Base-by-base conservation (phyloP, 179 eudicot species). In the Vitellaria paradoxa region DNA sequence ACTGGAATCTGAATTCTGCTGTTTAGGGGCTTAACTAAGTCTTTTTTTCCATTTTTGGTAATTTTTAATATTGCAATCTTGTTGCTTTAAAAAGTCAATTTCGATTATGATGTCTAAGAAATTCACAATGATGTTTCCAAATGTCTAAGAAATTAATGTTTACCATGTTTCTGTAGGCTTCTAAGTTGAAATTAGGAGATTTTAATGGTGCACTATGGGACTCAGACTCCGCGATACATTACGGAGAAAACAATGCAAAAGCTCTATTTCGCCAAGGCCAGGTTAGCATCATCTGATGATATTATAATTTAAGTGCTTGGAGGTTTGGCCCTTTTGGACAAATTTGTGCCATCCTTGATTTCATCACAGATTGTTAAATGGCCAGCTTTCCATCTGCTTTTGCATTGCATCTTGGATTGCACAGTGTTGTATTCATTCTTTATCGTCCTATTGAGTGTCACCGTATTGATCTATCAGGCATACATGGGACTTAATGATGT, bases 201-300 rank as follows among this genome's bases (percentile, higher is more conserved):
- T 15, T 86, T 46, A 82, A 90, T 76, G 98, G 98, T 53, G 98
- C 97, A 65, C 80, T 94, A 67, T 68, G 83, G 66, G 98, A 94
- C 84, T 85, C 93, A 57, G 98, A 91, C 23, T 93, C 90, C 76
- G 98, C 98, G 6, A 81, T 91, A 84, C 95, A 95, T 62, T 97
- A 94, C 81, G 93, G 85, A 17, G 96, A 89, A 59, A 74, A 93
- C 68, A 94, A 93, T 83, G 98, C 85, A 46, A 94, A 94, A 83
- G 98, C 97, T 70, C 82, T 89, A 79, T 94, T 90, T 78, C 98
- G 97, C 77, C 92, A 89, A 85, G 98, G 98, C 73, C 98, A 94
- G 96, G 98, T 94, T 78, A 71, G 89, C 81, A 8, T 30, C 47
- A 72, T 62, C 10, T 53, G 42, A 42, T 60, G 30, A 45, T 55